Evolutionary conservation across 345 rosid species (phyloP), one percentile per base, ranked within the genome.

Genomic region (Brassica nigra): DNA sequence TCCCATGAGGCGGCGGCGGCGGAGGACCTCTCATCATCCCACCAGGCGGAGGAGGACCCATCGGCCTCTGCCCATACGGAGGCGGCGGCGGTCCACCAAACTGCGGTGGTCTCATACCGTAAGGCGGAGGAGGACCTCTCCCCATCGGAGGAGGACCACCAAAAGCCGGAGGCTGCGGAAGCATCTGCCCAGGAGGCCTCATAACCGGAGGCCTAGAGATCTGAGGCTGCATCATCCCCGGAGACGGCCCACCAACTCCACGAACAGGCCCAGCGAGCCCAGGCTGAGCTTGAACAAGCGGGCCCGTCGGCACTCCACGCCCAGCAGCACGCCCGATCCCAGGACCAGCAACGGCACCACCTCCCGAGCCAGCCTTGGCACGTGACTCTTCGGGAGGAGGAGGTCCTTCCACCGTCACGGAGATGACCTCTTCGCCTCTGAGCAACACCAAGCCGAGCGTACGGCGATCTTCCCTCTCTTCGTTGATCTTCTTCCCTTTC

Each of bases 191-290:
- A 0, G 98, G 98, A 0, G 99, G 97, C 5, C 99, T 87, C 14
- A 88, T 89, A 47, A 89, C 88, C 3, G 92, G 92, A 4, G 98
- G 97, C 2, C 98, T 87, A 1, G 98, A 88, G 71, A 95, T 80
- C 89, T 95, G 99, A 0, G 98, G 99, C 80, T 89, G 98, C 99
- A 95, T 93, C 99, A 91, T 93, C 1, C 95, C 97, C 1, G 93
- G 97, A 27, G 98, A 84, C 1, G 99, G 99, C 6, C 99, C 99
- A 67, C 99, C 99, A 1, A 95, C 90, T 0, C 99, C 99, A 1
- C 99, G 90, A 62, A 95, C 90, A 0, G 99, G 99, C 3, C 99
- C 99, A 9, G 95, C 85, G 5, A 95, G 89, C 2, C 99, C 99
- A 28, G 99, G 98, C 87, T 95, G 99, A 1, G 99, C 98, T 70